Percentiles rank a stretch among this genome's conserved stretches.
These are phyloP conservation scores for Nicotiana tabacum DNA, from an alignment of 257 asterid genomes.

Conservation along the genomic window DNA sequence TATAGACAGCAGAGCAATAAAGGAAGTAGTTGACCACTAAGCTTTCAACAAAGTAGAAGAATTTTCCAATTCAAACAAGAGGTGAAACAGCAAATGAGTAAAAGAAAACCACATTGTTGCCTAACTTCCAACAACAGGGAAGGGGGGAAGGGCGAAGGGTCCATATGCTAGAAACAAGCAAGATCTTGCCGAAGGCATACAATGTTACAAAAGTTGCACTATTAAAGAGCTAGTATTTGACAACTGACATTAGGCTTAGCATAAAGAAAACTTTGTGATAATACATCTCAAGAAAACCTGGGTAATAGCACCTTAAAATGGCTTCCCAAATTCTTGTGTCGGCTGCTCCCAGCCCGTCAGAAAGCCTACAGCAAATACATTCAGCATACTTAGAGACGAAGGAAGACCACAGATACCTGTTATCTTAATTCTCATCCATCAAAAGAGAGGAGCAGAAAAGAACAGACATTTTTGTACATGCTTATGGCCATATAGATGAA, in stretches of 20 bases:
- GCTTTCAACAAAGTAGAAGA: not conserved
- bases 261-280: not conserved
- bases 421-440: not conserved
- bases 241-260: not conserved
- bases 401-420: not conserved
- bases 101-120: not conserved
- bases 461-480: not conserved
- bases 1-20: not conserved
- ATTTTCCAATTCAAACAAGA: not conserved
- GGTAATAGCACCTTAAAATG: conserved; percentile 31
- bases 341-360: conserved; percentile 56
- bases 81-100: not conserved
- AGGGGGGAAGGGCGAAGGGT: not conserved
- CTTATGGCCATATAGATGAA: not conserved
- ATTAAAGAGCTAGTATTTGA: not conserved
- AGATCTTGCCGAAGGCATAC: not conserved
- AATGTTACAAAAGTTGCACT: not conserved
- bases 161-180: not conserved
- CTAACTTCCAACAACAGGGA: not conserved
- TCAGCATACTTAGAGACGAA: conserved; percentile 11
- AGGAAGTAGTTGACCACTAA: not conserved
- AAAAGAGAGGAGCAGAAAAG: not conserved
- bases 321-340: conserved; percentile 45
- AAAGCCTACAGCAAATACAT: conserved; percentile 31
- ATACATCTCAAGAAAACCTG: conserved; percentile 3